phyloP scores from a whole-genome alignment of 176 grass and related monocot genomes.

The Oryza rufipogon region DNA sequence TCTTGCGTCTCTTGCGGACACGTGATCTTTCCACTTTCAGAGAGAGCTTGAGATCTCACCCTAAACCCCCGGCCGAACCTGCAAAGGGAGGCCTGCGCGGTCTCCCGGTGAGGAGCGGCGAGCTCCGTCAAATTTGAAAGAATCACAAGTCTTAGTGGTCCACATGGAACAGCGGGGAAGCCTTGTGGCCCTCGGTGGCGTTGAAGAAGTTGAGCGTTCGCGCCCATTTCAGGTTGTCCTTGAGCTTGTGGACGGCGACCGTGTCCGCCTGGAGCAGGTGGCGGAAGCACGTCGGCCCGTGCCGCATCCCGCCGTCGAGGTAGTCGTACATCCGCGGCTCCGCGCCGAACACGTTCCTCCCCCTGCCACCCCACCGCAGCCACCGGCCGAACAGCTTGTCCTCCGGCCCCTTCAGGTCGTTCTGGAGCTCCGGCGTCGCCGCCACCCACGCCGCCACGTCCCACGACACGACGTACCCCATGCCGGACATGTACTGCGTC shows the following conservation, averaged over 20 bases:
- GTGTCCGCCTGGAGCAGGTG: slow-evolving; percentile 48
- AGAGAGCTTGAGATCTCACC: too few relatives aligned
- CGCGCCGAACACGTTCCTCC: slow-evolving; percentile 50
- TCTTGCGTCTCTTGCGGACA: too few relatives aligned
- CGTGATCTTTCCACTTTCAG: too few relatives aligned
- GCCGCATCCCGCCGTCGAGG: not conserved
- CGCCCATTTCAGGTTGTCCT: slow-evolving; percentile 43
- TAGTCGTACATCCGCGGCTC: slow-evolving; percentile 75
- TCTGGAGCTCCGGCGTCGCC: slow-evolving; percentile 37
- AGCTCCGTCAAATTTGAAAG: too few relatives aligned
- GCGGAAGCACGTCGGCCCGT: slow-evolving; percentile 32
- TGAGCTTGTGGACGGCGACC: slow-evolving; percentile 63
- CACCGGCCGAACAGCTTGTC: slow-evolving; percentile 52
- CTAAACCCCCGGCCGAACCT: too few relatives aligned
- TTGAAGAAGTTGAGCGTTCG: slow-evolving; percentile 58
- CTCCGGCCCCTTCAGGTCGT: slow-evolving; percentile 45
- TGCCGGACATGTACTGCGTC: slow-evolving; percentile 65
- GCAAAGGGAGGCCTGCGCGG: too few relatives aligned
- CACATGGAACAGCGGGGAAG: slow-evolving; percentile 33
- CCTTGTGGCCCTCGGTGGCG: slow-evolving; percentile 38
- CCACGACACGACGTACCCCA: slow-evolving; percentile 66
- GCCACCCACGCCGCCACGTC: slow-evolving; percentile 60
- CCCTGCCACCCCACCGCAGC: slow-evolving; percentile 41
- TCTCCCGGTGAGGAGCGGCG: too few relatives aligned
- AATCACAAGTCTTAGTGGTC: not conserved